These are phyloP conservation scores for Cokeromyces recurvatus DNA, from an alignment of 371 early-diverging fungal genomes.

Conservation along the genomic window DNA sequence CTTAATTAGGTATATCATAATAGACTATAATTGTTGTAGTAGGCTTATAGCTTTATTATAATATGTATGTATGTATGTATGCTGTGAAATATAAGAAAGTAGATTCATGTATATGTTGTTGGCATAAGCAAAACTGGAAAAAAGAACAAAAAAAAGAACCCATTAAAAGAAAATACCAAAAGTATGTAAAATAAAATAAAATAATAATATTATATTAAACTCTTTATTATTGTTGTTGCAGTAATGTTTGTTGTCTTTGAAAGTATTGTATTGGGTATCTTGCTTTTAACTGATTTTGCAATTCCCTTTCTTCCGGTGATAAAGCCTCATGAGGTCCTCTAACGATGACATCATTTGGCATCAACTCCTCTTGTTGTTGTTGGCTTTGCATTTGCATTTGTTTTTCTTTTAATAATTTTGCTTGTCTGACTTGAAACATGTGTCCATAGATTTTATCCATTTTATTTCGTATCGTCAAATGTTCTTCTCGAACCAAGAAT, in stretches of 20 bases:
- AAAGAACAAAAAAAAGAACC: no score
- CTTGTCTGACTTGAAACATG: conserved; percentile 19
- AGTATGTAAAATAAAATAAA: no score
- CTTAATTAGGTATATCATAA: no score
- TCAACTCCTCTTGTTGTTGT: conserved; percentile 16
- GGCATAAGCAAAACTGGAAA: no score
- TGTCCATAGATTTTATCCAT: conserved; percentile 13
- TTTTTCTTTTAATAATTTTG: conserved; percentile 3
- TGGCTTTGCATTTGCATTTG: conserved; percentile 13
- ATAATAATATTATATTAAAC: no score
- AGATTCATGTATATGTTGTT: no score
- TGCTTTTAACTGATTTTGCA: conserved; percentile 8
- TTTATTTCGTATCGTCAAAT: conserved; percentile 10
- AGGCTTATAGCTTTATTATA: no score
- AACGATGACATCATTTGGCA: conserved; percentile 9
- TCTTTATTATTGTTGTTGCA: neutral
- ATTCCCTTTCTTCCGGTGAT: conserved; percentile 6
- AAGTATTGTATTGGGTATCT: conserved; percentile 22
- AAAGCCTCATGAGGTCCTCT: conserved; percentile 1
- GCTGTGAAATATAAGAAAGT: no score
- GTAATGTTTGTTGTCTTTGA: conserved; percentile 10
- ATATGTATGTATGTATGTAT: no score
- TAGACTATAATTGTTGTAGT: no score
- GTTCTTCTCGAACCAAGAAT: conserved; percentile 11
- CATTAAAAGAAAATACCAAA: no score